phyloP scores from a whole-genome alignment of 1,139 yeast species.

The Pichia sp. region DNA sequence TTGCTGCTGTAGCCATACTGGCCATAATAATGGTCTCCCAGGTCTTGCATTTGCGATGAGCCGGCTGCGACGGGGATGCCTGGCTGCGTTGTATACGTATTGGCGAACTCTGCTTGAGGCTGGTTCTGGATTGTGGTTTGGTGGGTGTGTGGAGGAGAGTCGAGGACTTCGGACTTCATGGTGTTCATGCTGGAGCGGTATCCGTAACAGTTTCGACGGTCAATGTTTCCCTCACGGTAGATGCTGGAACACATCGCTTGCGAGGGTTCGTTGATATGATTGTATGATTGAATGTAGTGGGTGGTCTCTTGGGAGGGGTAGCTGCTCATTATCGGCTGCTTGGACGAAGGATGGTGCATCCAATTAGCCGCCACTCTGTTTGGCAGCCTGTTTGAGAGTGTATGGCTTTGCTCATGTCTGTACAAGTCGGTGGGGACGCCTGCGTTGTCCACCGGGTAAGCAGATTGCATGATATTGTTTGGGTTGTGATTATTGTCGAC shows the following conservation, averaged over 20 bases:
- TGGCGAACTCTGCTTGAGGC: neutral
- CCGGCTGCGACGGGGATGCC: neutral
- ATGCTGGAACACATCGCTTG: neutral
- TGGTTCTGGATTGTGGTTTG: neutral
- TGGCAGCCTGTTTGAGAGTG: neutral
- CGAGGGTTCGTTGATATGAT: neutral
- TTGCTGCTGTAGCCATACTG: neutral
- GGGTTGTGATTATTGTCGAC: neutral
- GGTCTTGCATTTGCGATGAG: neutral
- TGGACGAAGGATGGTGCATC: neutral
- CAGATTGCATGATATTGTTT: neutral
- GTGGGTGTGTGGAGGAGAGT: neutral
- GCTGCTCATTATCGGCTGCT: neutral
- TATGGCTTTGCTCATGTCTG: neutral
- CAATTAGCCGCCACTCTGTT: neutral
- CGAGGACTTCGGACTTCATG: neutral
- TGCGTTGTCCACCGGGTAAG: neutral
- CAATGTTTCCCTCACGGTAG: neutral
- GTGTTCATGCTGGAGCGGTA: constrained; percentile 9
- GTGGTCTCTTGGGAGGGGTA: neutral
- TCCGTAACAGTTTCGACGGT: constrained; percentile 3
- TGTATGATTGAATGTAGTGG: neutral
- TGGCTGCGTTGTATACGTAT: neutral
- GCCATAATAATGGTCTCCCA: neutral
- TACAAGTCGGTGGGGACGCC: neutral